phyloP scores from a whole-genome alignment of 495 filamentous ascomycete genomes.

The Annulohypoxylon stygium region DNA sequence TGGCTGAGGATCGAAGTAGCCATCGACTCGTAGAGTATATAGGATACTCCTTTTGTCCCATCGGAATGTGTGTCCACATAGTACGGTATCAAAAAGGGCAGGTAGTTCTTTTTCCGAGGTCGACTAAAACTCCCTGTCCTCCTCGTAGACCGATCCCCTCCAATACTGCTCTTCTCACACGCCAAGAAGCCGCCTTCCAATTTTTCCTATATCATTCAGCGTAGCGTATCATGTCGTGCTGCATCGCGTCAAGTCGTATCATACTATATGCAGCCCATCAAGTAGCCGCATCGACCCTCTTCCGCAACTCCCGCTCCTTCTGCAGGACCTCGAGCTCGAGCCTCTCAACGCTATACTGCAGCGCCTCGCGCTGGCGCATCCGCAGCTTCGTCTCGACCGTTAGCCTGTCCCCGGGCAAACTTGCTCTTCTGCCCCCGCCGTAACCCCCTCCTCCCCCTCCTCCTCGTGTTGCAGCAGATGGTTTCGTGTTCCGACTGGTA shows the following conservation, averaged over 20 bases:
- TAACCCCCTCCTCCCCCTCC: not conserved
- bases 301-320: slow-evolving; percentile 64
- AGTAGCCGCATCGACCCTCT: slow-evolving; percentile 55
- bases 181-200: not conserved
- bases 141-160: not conserved
- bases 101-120: not conserved
- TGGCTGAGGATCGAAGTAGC: not conserved
- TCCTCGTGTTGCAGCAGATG: not conserved
- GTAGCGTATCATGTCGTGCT: too few species aligned
- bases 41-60: not conserved
- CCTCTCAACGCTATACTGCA: slow-evolving; percentile 64
- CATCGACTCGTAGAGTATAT: not conserved
- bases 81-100: not conserved
- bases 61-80: not conserved
- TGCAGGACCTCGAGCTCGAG: slow-evolving; percentile 64
- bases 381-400: slow-evolving; percentile 53
- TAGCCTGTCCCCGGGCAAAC: slow-evolving; percentile 27
- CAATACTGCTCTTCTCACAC: not conserved
- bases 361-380: slow-evolving; percentile 58
- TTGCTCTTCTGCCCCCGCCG: not conserved
- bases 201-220: not conserved
- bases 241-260: not conserved
- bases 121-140: not conserved
- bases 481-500: not conserved
- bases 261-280: not conserved